A percentile compares a stretch with the other conserved stretches of the same genome.
Evolutionary conservation across 2,329 filamentous ascomycete species (phyloP).

Genomic region (Colletotrichum sp.): DNA sequence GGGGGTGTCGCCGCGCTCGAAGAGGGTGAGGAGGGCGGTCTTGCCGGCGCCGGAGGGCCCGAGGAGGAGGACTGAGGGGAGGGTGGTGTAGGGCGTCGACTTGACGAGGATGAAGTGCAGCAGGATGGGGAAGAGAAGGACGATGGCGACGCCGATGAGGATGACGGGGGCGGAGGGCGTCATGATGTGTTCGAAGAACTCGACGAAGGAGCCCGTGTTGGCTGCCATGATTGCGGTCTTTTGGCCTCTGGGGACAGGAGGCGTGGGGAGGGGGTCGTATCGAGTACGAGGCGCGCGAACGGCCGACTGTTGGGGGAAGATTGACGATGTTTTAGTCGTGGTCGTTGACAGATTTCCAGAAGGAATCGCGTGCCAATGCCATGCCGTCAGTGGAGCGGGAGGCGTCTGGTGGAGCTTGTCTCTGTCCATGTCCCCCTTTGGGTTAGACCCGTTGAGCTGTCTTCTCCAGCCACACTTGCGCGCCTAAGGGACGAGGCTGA

Average conservation of each 20-base stretch:
- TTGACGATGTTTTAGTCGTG: slow-evolving; percentile 6
- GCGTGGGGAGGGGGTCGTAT: not conserved
- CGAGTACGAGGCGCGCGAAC: not conserved
- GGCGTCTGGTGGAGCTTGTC: not conserved
- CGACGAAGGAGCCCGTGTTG: slow-evolving; percentile 42
- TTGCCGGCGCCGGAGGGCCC: slow-evolving; percentile 87
- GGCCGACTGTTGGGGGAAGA: not conserved
- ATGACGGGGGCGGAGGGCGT: slow-evolving; percentile 68
- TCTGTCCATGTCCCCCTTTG: not conserved
- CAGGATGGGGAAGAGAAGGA: slow-evolving; percentile 75
- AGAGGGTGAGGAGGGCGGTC: slow-evolving; percentile 82
- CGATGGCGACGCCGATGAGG: slow-evolving; percentile 71
- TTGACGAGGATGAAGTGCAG: slow-evolving; percentile 79
- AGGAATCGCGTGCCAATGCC: not conserved
- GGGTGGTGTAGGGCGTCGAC: slow-evolving; percentile 66
- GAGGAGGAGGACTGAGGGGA: slow-evolving; percentile 80
- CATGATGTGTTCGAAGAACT: slow-evolving; percentile 57
- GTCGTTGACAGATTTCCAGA: slow-evolving; percentile 22
- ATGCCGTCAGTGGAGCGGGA: slow-evolving; percentile 3
- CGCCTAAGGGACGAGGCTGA: slow-evolving; percentile 1
- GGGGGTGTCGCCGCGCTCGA: slow-evolving; percentile 56
- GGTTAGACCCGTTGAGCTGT: not conserved
- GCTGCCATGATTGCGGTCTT: not conserved
- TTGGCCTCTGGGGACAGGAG: not conserved
- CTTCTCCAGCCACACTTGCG: not conserved